Evolutionary conservation across 2,329 filamentous ascomycete genomes (phyloP), one percentile per base, ranked within the genome.

Genomic region (Cladosporium sp.): DNA sequence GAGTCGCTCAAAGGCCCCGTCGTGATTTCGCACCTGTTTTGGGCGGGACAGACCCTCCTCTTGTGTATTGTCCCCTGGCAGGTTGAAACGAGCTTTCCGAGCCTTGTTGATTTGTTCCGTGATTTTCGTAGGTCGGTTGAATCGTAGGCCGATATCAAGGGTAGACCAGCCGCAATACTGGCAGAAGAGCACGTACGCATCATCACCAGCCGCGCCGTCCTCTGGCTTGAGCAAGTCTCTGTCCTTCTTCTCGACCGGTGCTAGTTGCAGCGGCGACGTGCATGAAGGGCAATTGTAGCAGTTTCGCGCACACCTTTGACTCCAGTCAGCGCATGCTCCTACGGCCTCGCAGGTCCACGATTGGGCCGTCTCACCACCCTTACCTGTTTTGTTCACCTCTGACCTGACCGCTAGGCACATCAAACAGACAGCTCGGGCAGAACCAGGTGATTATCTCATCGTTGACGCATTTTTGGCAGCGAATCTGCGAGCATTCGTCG

Each of bases 391-490:
- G 93, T 75, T 99, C 95, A 72, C 89, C 92, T 79, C 94, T 93
- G 55, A 98, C 87, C 74, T 92, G 93, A 75, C 92, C 96, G 77
- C 91, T 96, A 5, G 94, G 93, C 36, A 97, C 94, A 79, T 99
- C 95, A 74, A 99, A 98, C 66, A 99, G 81, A 77, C 95, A 99
- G 77, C 88, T 94, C 5, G 95, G 95, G 74, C 95, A 99, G 79
- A 92, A 99, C 84, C 93, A 97, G 64, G 92, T 95, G 58, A 96
- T 89, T 65, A 97, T 93, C 80, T 99, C 95, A 76, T 99, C 95
- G 58, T 90, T 87, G 64, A 96, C 91, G 75, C 95, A 99, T 80
- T 93, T 86, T 6, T 92, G 92, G 77, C 95, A 99, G 71, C 95
- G 91, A 68, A 98, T 96, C 79, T 97, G 91, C 77, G 96, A 92